A percentile compares a stretch with the other conserved stretches of the same genome.
These are phyloP conservation scores for Penicillium sp. DNA, from an alignment of 2,329 filamentous ascomycete species.

Conservation along the genomic window DNA sequence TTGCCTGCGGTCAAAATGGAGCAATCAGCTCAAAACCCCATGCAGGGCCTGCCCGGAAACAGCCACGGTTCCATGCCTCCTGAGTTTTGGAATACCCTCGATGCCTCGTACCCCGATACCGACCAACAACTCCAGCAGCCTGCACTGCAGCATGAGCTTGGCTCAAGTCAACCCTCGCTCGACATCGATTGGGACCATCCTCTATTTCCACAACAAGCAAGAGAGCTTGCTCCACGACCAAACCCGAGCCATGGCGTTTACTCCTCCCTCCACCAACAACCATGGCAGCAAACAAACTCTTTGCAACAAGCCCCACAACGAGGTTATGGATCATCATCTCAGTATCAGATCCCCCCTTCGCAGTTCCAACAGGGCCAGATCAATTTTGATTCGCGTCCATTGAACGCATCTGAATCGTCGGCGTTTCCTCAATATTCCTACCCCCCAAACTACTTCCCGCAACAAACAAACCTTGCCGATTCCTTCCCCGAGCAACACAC, in stretches of 20 bases:
- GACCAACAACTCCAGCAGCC: slow-evolving; percentile 29
- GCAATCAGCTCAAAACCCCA: slow-evolving; percentile 32
- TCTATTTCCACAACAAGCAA: slow-evolving; percentile 35
- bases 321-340: slow-evolving; percentile 28
- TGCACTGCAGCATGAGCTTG: slow-evolving; percentile 21
- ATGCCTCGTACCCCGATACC: slow-evolving; percentile 33
- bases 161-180: slow-evolving; percentile 29
- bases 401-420: slow-evolving; percentile 32
- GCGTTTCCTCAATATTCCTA: slow-evolving; percentile 38
- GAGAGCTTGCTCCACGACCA: slow-evolving; percentile 25
- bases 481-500: slow-evolving; percentile 29
- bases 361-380: slow-evolving; percentile 36
- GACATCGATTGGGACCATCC: slow-evolving; percentile 42
- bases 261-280: slow-evolving; percentile 34
- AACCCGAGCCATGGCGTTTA: slow-evolving; percentile 37
- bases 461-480: slow-evolving; percentile 31
- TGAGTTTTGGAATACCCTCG: slow-evolving; percentile 43
- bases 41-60: slow-evolving; percentile 33
- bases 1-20: slow-evolving; percentile 33
- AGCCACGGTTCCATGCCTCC: slow-evolving; percentile 28
- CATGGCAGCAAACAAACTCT: slow-evolving; percentile 34
- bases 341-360: slow-evolving; percentile 27
- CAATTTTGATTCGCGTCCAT: slow-evolving; percentile 30
- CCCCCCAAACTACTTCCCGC: slow-evolving; percentile 34
- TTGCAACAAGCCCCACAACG: slow-evolving; percentile 34